These are phyloP conservation scores for Trichoderma harzianum DNA, from an alignment of 2,329 filamentous ascomycete genomes.

Conservation along the genomic window DNA sequence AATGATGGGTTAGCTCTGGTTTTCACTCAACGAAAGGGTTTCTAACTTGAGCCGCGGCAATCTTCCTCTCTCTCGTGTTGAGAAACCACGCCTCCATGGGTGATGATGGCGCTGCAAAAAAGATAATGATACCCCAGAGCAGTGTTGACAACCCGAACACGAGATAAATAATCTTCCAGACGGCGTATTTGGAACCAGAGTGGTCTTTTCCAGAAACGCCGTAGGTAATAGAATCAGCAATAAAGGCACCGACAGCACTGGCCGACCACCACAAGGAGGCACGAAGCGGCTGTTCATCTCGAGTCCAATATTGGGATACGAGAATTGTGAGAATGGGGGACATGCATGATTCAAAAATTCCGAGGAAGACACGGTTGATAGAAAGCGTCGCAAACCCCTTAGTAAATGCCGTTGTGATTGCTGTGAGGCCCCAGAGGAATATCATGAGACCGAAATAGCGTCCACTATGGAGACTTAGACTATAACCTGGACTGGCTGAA, in stretches of 20 bases:
- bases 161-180: background rate
- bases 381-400: background rate
- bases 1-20: background rate
- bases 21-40: background rate
- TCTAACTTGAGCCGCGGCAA: background rate
- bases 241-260: background rate
- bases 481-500: background rate
- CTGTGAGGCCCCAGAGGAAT: background rate
- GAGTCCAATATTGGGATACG: background rate
- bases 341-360: background rate
- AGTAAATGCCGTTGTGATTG: background rate
- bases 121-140: background rate
- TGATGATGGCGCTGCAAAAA: background rate
- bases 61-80: background rate
- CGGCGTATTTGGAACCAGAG: background rate
- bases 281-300: background rate
- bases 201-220: background rate
- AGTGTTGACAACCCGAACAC: background rate
- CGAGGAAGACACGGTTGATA: background rate
- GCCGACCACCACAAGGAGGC: background rate
- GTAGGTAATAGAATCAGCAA: background rate
- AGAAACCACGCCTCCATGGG: background rate
- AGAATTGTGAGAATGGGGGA: background rate
- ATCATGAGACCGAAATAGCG: background rate
- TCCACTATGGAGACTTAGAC: background rate